Conservation (phyloP, 768 basidiomycete genomes). For the Kwoniella botswanensis region DNA sequence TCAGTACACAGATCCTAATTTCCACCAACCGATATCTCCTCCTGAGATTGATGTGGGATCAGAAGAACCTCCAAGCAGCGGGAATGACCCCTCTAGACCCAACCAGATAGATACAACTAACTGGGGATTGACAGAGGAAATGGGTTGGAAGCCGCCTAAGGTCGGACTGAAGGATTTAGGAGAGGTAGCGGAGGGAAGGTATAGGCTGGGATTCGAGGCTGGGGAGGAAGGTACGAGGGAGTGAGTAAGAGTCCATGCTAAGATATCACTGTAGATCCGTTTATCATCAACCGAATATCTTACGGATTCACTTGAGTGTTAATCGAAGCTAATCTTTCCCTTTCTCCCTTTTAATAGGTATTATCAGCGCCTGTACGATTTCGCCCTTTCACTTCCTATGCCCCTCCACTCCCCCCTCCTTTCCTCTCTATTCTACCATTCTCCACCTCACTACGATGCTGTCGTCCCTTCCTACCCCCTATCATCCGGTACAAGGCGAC, state of each 20-base stretch:
- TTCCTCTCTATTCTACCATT: conserved; percentile 23
- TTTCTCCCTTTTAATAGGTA: conserved; percentile 19
- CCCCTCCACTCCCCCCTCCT: conserved; percentile 12
- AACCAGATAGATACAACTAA: conserved; percentile 3
- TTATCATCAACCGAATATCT: neutral
- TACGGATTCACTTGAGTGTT: neutral
- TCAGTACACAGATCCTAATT: neutral
- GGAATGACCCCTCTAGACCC: too few relatives aligned
- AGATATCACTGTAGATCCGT: neutral
- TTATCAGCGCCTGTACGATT: conserved; percentile 27
- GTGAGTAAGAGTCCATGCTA: conserved; percentile 20
- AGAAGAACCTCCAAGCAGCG: neutral
- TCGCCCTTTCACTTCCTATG: conserved; percentile 21
- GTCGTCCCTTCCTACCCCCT: conserved; percentile 14
- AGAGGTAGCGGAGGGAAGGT: conserved; percentile 30
- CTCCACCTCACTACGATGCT: conserved; percentile 14
- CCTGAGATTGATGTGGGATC: neutral
- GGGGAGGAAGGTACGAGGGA: conserved; percentile 22
- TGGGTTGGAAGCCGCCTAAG: conserved; percentile 28
- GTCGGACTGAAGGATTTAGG: conserved; percentile 31
- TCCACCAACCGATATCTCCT: neutral
- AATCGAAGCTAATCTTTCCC: neutral
- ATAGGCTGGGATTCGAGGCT: conserved; percentile 26
- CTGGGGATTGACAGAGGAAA: conserved; percentile 35
- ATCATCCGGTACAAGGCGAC: conserved; percentile 1